Conservation (phyloP, 805 yeast species). For the Lipomyces japonicus region DNA sequence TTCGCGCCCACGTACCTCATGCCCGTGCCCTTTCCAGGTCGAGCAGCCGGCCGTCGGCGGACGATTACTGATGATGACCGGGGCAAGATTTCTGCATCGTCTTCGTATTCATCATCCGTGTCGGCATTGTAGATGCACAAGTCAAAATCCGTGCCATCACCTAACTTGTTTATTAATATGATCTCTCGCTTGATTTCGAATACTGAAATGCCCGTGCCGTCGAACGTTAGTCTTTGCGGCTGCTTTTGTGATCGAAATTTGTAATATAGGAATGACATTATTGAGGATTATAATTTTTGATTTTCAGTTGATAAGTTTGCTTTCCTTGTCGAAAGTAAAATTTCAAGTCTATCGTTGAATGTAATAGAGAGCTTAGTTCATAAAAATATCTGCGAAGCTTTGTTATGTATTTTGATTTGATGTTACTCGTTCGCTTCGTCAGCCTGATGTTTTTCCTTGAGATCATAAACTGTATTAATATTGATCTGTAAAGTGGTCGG, state of each 20-base stretch:
- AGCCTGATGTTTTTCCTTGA: no score
- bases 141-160: conserved; percentile 81
- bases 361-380: no score
- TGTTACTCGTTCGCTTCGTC: no score
- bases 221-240: conserved; percentile 76
- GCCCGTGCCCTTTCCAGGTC: conserved; percentile 50
- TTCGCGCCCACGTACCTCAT: conserved; percentile 53
- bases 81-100: conserved; percentile 88
- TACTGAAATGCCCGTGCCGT: conserved; percentile 94
- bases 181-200: conserved; percentile 93
- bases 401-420: no score
- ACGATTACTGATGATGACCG: conserved; percentile 82
- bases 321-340: no score
- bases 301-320: neutral
- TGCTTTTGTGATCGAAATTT: conserved; percentile 78
- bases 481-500: no score
- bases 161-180: conserved; percentile 71
- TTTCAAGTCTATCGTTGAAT: no score
- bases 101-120: conserved; percentile 68
- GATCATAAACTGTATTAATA: no score
- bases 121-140: conserved; percentile 68
- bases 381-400: no score
- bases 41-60: conserved; percentile 55
- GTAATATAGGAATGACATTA: conserved; percentile 88
- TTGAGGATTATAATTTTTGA: conserved; percentile 30